Base-by-base conservation (phyloP, 2,329 filamentous ascomycete species). In the Phyllosticta citrichinensis region DNA sequence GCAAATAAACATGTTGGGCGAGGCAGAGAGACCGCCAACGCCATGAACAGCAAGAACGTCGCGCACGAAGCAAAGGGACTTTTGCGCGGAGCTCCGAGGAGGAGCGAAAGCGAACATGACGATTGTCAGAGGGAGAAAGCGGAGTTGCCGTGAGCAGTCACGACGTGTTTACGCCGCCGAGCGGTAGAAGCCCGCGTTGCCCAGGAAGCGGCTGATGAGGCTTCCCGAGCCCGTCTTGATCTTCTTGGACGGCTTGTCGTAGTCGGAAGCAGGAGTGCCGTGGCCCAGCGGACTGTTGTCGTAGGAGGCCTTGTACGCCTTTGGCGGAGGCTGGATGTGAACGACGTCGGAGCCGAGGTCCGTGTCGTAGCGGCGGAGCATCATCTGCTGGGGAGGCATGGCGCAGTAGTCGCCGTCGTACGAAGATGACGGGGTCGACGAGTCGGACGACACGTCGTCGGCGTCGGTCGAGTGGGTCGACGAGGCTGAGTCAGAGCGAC, bases 321-420 rank as follows among this genome's bases (percentile, higher is more conserved):
- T 71, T 68, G 57, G 64, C 63, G 6, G 68, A 65, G 58, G 67
- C 68, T 64, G 54, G 4, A 71, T 68, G 66, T 78, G 75, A 64
- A 79, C 75, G 68, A 79, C 65, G 27, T 72, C 75, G 47, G 76
- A 73, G 52, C 73, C 70, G 62, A 70, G 70, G 58, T 75, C 73
- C 52, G 68, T 65, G 65, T 77, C 76, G 70, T 76, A 77, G 59
- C 74, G 76, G 33, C 60, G 51, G 17, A 63, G 22, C 27, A 30
- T 30, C 27, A 30, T 30, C 27, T 30, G 27, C 59, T 70, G 63
- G 11, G 70, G 63, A 9, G 70, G 70, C 62, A 71, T 68, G 27
- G 27, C 27, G 27, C 22, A 22, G 22, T 30, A 30, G 10, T 64
- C 64, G 51, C 67, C 66, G 64, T 73, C 70, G 20, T 72, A 69